These are phyloP conservation scores for Carallia pectinifolia DNA, from an alignment of 345 rosid genomes.

Conservation along the genomic window DNA sequence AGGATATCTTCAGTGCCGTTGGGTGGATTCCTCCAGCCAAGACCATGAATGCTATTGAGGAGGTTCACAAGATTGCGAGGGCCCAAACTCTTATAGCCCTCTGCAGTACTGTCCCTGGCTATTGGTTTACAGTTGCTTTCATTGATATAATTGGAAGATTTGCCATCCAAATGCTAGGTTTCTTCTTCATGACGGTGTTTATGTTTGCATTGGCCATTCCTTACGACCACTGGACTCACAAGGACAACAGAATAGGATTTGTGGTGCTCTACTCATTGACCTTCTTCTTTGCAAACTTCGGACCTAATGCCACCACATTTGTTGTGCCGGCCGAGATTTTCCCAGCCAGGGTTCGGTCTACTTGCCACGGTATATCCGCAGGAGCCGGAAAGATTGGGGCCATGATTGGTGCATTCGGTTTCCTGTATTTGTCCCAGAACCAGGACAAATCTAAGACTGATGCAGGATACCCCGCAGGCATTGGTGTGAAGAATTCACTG, in stretches of 20 bases:
- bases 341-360: conserved; percentile 58
- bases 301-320: conserved; percentile 70
- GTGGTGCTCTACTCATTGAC: conserved; percentile 46
- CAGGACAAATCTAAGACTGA: not conserved
- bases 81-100: conserved; percentile 61
- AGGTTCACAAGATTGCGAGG: conserved; percentile 45
- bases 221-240: not conserved
- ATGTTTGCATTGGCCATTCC: conserved; percentile 48
- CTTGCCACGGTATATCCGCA: conserved; percentile 64
- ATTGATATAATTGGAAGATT: conserved; percentile 62
- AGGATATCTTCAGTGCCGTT: conserved; percentile 57
- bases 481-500: not conserved
- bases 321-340: conserved; percentile 64
- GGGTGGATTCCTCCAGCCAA: conserved; percentile 36
- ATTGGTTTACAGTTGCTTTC: conserved; percentile 69
- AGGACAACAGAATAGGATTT: conserved; percentile 36
- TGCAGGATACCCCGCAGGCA: not conserved
- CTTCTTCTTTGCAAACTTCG: conserved; percentile 63
- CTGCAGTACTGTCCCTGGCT: conserved; percentile 62
- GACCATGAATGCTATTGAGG: conserved; percentile 63
- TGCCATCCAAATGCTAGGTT: conserved; percentile 60
- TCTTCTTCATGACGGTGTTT: conserved; percentile 58
- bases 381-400: conserved; percentile 69
- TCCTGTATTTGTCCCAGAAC: not conserved
- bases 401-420: conserved; percentile 51